Conservation (phyloP, 2,329 filamentous ascomycete genomes). For the Sarocladium kiliense region DNA sequence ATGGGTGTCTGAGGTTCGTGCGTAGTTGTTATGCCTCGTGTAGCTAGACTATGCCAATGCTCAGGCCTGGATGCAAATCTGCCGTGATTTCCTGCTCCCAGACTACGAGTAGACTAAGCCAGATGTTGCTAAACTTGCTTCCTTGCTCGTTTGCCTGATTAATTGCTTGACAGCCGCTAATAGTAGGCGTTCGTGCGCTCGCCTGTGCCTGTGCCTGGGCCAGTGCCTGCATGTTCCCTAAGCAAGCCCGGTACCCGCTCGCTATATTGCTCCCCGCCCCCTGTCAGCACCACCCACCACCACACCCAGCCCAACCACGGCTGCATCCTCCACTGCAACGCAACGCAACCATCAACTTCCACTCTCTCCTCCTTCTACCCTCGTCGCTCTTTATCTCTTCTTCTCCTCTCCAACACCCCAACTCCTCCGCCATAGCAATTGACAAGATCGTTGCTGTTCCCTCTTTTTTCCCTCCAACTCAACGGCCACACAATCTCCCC, state of each 20-base stretch:
- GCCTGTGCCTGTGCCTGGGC: too few species aligned
- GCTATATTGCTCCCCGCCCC: not conserved
- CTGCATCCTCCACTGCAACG: not conserved
- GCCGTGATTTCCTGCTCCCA: too few species aligned
- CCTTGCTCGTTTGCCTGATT: not conserved
- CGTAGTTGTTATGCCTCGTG: not conserved
- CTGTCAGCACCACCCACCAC: not conserved
- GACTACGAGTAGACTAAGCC: too few species aligned
- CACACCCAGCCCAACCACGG: not conserved
- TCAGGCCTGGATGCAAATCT: too few species aligned
- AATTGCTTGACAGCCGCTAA: not conserved
- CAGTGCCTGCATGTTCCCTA: not conserved
- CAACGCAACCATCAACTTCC: not conserved
- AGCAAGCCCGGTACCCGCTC: not conserved
- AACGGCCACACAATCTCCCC: not conserved
- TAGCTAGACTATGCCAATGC: not conserved
- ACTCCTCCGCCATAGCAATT: constrained; percentile 3
- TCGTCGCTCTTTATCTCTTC: constrained; percentile 7
- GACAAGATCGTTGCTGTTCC: not conserved
- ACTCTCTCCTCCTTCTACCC: not conserved
- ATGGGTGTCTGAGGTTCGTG: not conserved
- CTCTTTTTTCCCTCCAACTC: not conserved
- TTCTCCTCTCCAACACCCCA: constrained; percentile 14
- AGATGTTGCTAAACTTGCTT: too few species aligned
- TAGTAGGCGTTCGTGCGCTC: not conserved